phyloP scores from a whole-genome alignment of 805 yeast species.

The Myxozyma vanderwaltii region DNA sequence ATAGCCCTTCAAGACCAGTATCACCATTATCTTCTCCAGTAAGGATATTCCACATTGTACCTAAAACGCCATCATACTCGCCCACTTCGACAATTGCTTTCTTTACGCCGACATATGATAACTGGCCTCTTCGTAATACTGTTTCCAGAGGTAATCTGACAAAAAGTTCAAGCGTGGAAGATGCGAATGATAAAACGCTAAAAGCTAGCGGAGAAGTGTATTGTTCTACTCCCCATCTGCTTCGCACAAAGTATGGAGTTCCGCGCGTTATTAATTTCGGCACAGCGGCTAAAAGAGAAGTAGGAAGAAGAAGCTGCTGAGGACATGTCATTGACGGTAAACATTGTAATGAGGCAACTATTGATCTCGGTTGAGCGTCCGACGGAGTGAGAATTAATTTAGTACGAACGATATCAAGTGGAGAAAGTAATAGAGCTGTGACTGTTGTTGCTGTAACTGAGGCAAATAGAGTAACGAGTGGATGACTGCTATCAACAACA shows the following conservation, averaged over 20 bases:
- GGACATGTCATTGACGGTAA: constrained; percentile 60
- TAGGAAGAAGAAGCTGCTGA: constrained; percentile 61
- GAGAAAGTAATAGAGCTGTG: constrained; percentile 73
- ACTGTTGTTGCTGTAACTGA: constrained; percentile 71
- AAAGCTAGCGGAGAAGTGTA: constrained; percentile 63
- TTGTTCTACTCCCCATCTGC: constrained; percentile 64
- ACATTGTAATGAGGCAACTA: constrained; percentile 63
- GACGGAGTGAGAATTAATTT: constrained; percentile 73
- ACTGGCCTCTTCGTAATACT: constrained; percentile 78
- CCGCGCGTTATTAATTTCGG: constrained; percentile 61
- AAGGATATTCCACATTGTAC: constrained; percentile 54
- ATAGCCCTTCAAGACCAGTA: constrained; percentile 55
- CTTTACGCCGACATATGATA: constrained; percentile 56
- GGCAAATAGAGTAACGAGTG: constrained; percentile 64
- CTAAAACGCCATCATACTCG: constrained; percentile 57
- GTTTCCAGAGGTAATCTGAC: constrained; percentile 87
- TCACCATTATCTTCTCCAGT: constrained; percentile 50
- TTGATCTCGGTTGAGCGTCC: constrained; percentile 57
- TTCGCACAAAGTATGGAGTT: constrained; percentile 66
- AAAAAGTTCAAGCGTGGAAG: constrained; percentile 69
- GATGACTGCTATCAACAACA: constrained; percentile 75
- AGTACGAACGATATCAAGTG: constrained; percentile 79
- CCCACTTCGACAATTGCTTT: constrained; percentile 59
- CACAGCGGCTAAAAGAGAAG: constrained; percentile 63
- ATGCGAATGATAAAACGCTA: constrained; percentile 58